phyloP scores from a whole-genome alignment of 1,284 basidiomycete species.

The Kalmanozyma brasiliensis region DNA sequence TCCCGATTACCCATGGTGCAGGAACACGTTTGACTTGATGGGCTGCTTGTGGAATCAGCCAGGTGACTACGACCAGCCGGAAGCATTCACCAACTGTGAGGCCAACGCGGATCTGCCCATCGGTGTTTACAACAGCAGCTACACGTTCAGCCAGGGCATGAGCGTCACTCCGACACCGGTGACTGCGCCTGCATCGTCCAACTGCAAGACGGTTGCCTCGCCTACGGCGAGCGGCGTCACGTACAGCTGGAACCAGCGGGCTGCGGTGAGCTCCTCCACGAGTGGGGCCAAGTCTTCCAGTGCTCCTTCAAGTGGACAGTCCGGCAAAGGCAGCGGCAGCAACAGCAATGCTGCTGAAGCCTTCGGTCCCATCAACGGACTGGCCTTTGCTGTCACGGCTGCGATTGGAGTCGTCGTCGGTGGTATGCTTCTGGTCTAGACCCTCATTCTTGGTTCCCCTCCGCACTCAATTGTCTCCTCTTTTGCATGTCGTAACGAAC shows the following conservation, averaged over 20 bases:
- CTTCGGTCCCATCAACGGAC: conserved; percentile 9
- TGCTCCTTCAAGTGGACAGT: not conserved
- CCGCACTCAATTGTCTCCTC: not conserved
- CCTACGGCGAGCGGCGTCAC: conserved; percentile 57
- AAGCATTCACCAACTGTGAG: conserved; percentile 59
- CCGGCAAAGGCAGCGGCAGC: conserved; percentile 7
- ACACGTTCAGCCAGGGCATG: conserved; percentile 59
- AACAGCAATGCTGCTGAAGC: conserved; percentile 25
- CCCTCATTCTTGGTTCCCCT: not conserved
- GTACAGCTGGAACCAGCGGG: conserved; percentile 55
- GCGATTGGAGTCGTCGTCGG: conserved; percentile 20
- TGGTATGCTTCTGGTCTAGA: conserved; percentile 18
- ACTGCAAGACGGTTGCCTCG: conserved; percentile 46
- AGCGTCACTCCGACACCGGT: conserved; percentile 49
- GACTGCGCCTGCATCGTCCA: conserved; percentile 53
- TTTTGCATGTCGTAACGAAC: conserved; percentile 1
- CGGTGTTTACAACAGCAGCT: conserved; percentile 56
- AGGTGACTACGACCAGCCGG: conserved; percentile 50
- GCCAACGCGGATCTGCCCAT: conserved; percentile 54
- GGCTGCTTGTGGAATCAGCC: conserved; percentile 52
- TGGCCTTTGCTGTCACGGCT: conserved; percentile 16
- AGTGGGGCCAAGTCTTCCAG: conserved; percentile 4
- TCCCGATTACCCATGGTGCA: conserved; percentile 54
- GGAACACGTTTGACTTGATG: conserved; percentile 60
- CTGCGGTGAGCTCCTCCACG: conserved; percentile 12